These are phyloP conservation scores for Beta corolliflora DNA, from an alignment of 179 eudicot genomes.

Conservation along the genomic window DNA sequence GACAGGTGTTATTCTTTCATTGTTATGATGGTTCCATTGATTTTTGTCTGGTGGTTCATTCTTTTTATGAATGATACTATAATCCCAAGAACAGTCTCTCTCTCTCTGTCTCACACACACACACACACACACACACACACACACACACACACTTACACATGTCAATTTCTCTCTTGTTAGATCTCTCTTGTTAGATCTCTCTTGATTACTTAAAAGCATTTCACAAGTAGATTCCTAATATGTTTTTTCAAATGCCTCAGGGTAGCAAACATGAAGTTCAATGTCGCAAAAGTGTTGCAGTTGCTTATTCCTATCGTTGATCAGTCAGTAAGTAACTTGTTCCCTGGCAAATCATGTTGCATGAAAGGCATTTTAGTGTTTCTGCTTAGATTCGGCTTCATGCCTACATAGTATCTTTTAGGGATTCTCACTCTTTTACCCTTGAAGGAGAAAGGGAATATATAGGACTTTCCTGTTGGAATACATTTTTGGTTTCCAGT, in stretches of 20 bases:
- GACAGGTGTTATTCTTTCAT: constrained; percentile 57
- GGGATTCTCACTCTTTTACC: not conserved
- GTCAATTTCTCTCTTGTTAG: too few relatives aligned
- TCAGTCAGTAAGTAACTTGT: constrained; percentile 56
- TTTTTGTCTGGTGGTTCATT: too few relatives aligned
- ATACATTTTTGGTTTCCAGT: not conserved
- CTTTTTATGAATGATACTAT: too few relatives aligned
- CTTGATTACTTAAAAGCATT: not conserved
- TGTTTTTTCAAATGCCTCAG: constrained; percentile 34
- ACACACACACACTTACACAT: too few relatives aligned
- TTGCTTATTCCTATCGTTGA: constrained; percentile 77
- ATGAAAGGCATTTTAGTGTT: not conserved
- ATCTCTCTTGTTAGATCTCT: not conserved
- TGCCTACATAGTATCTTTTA: not conserved
- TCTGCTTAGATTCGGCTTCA: not conserved
- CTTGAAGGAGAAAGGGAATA: not conserved
- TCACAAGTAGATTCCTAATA: not conserved
- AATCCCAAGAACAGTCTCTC: too few relatives aligned
- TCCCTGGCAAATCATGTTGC: constrained; percentile 5
- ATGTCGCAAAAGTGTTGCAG: constrained; percentile 92
- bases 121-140: fast-evolving
- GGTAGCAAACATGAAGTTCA: constrained; percentile 89
- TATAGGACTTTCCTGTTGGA: not conserved
- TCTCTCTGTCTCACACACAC: too few relatives aligned
- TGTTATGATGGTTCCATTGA: too few relatives aligned